Evolutionary conservation across 805 yeast genomes (phyloP).

Genomic region (Candida maris): DNA sequence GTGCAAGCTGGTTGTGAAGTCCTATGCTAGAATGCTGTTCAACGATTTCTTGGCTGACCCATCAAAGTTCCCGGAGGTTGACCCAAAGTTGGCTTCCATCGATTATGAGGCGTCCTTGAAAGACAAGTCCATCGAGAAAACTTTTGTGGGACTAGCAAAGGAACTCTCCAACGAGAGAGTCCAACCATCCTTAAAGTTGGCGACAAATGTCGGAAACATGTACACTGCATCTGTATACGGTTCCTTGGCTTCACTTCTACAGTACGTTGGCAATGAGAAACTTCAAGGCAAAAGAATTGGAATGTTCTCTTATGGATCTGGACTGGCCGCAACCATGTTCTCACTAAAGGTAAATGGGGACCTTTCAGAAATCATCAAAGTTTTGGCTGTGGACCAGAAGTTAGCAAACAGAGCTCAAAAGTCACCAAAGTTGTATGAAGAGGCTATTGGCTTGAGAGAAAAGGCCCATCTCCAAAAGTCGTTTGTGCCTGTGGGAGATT

Average conservation of each 20-base stretch:
- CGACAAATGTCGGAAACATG: constrained; percentile 98
- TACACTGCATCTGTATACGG: constrained; percentile 94
- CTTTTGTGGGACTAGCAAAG: constrained; percentile 76
- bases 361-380: constrained; percentile 58
- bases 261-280: constrained; percentile 66
- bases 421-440: constrained; percentile 79
- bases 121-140: constrained; percentile 81
- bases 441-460: constrained; percentile 82
- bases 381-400: constrained; percentile 63
- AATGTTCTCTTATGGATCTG: constrained; percentile 96
- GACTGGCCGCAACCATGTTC: constrained; percentile 88
- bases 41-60: constrained; percentile 81
- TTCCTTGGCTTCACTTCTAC: constrained; percentile 76
- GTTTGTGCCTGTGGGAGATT: constrained; percentile 74
- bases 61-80: constrained; percentile 54
- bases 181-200: constrained; percentile 74
- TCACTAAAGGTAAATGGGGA: constrained; percentile 81
- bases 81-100: constrained; percentile 45
- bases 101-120: constrained; percentile 74
- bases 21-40: constrained; percentile 87
- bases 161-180: constrained; percentile 64
- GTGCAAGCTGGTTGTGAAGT: constrained; percentile 90
- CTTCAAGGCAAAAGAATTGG: constrained; percentile 85
- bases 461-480: constrained; percentile 78
- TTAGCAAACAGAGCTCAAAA: constrained; percentile 61